phyloP scores from a whole-genome alignment of 2,329 filamentous ascomycete species.

The Microsporum audouinii region DNA sequence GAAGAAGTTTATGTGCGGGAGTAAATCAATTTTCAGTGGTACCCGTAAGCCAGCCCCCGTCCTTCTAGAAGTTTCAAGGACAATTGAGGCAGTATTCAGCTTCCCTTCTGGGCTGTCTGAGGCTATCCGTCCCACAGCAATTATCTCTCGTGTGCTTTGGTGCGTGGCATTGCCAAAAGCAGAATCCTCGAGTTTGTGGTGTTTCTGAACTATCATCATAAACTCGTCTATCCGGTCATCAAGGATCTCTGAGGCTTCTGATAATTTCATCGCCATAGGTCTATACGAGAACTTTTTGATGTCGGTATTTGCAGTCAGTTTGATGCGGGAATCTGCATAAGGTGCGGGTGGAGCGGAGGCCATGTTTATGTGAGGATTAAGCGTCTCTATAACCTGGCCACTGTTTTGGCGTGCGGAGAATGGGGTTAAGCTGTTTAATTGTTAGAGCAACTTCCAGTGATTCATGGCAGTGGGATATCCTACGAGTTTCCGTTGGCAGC shows the following conservation, averaged over 20 bases:
- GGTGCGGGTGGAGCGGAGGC: slow-evolving; percentile 60
- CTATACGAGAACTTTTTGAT: slow-evolving; percentile 85
- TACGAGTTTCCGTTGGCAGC: slow-evolving; percentile 30
- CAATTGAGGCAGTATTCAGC: slow-evolving; percentile 71
- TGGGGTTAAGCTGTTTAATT: slow-evolving; percentile 34
- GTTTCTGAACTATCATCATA: slow-evolving; percentile 56
- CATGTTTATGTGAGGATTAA: slow-evolving; percentile 62
- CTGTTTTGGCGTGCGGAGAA: slow-evolving; percentile 69
- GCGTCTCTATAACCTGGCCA: slow-evolving; percentile 69
- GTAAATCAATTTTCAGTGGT: slow-evolving; percentile 60
- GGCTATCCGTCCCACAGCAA: slow-evolving; percentile 84
- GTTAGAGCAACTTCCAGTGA: slow-evolving; percentile 9
- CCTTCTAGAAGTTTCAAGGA: slow-evolving; percentile 76
- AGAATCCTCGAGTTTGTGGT: slow-evolving; percentile 64
- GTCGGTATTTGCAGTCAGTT: slow-evolving; percentile 75
- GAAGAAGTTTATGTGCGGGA: slow-evolving; percentile 71
- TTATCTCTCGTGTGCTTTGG: slow-evolving; percentile 73
- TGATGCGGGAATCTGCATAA: slow-evolving; percentile 65
- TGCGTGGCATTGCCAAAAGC: slow-evolving; percentile 78
- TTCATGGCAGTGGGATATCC: not conserved
- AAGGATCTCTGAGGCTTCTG: slow-evolving; percentile 81
- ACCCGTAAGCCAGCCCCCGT: slow-evolving; percentile 73
- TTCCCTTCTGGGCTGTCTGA: slow-evolving; percentile 79
- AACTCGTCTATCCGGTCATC: slow-evolving; percentile 95
- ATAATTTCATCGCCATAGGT: slow-evolving; percentile 86